A percentile compares a stretch with the other conserved stretches of the same genome.
These are phyloP conservation scores for Penicillium sp. DNA, from an alignment of 2,329 filamentous ascomycete genomes.

Conservation along the genomic window DNA sequence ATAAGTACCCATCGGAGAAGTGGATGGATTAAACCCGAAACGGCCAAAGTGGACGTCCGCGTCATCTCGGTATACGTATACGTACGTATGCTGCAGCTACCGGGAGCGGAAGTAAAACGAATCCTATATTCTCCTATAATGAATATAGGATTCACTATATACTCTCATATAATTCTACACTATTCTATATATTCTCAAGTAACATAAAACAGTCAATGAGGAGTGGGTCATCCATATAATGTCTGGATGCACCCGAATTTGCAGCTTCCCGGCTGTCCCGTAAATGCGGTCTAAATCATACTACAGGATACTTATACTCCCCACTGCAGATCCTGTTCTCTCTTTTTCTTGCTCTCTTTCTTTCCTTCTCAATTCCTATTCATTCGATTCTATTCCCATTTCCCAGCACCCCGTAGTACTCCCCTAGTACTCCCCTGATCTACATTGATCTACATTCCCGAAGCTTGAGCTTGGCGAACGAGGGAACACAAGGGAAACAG, in stretches of 20 bases:
- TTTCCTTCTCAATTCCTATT: no score
- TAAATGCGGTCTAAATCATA: constrained; percentile 1
- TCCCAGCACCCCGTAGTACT: not conserved
- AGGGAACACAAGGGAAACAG: not conserved
- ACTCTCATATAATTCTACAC: no score
- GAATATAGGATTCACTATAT: no score
- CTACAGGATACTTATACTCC: not conserved
- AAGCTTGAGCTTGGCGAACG: no score
- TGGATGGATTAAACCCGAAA: not conserved
- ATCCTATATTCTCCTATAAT: no score
- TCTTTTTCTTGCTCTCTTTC: not conserved
- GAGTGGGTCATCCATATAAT: no score
- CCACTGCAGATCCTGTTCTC: not conserved
- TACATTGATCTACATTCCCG: no score
- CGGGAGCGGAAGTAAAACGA: no score
- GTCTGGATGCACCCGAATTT: not conserved
- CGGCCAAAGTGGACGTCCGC: constrained; percentile 14
- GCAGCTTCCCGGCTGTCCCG: constrained; percentile 1
- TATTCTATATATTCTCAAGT: no score
- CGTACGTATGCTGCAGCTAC: constrained; percentile 8
- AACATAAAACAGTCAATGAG: no score
- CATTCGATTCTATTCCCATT: no score
- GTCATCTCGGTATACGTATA: constrained; percentile 18
- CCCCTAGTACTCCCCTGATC: not conserved
- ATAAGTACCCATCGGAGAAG: not conserved